A percentile compares a stretch with the other conserved stretches of the same genome.
Conservation (phyloP, 2,329 filamentous ascomycete species). For the Penicillium capsulatum region DNA sequence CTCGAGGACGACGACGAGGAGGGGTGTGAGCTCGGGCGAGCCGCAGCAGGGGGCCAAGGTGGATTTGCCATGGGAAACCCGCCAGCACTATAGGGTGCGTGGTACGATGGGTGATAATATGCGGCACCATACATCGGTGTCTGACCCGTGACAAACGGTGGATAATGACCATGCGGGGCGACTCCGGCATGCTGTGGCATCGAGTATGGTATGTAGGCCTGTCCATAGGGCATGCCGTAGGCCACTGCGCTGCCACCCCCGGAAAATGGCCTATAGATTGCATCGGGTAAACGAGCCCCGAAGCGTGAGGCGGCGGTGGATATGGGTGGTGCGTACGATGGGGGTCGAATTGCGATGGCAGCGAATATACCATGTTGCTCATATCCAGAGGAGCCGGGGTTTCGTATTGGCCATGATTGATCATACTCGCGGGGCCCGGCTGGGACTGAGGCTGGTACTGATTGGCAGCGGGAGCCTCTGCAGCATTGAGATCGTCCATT, state of each 20-base stretch:
- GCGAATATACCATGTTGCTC: constrained; percentile 28
- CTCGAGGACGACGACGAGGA: neutral
- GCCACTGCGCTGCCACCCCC: constrained; percentile 18
- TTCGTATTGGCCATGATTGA: constrained; percentile 20
- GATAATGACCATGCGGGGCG: constrained; percentile 20
- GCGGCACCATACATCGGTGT: constrained; percentile 19
- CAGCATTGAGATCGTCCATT: too few species aligned
- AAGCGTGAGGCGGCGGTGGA: constrained; percentile 19
- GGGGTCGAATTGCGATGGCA: constrained; percentile 28
- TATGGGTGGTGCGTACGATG: constrained; percentile 27
- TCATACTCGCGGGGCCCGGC: constrained; percentile 16
- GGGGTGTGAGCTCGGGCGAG: constrained; percentile 5
- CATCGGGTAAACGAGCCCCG: constrained; percentile 31
- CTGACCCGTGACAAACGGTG: constrained; percentile 21
- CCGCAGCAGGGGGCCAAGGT: constrained; percentile 7
- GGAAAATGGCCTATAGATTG: constrained; percentile 26
- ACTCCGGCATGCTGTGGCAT: constrained; percentile 23
- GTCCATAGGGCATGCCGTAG: constrained; percentile 25
- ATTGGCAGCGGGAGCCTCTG: too few species aligned
- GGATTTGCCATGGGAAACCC: constrained; percentile 6
- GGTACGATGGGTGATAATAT: constrained; percentile 29
- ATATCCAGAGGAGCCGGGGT: constrained; percentile 25
- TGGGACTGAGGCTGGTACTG: constrained; percentile 12
- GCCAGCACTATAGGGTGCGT: constrained; percentile 18
- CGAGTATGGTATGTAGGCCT: constrained; percentile 28